A percentile compares a stretch with the other conserved stretches of the same genome.
These are phyloP conservation scores for Nemania bipapillata DNA, from an alignment of 2,329 filamentous ascomycete species.

Conservation along the genomic window DNA sequence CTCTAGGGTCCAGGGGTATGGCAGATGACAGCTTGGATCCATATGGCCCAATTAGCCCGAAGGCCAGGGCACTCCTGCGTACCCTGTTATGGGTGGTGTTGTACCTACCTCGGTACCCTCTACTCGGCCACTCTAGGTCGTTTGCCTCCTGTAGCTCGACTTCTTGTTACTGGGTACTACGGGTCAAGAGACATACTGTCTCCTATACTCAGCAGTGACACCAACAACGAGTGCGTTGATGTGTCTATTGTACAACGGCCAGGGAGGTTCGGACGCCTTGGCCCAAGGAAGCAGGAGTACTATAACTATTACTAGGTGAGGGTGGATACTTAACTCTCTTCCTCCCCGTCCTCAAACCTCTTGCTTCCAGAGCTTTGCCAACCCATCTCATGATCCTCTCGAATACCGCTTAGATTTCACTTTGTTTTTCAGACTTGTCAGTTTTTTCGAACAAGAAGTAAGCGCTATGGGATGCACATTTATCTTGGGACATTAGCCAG, in stretches of 20 bases:
- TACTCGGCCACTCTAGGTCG: not conserved
- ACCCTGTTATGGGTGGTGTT: not conserved
- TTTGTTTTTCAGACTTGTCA: not conserved
- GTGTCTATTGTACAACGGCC: constrained; percentile 2
- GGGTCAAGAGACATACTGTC: not conserved
- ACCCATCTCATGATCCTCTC: not conserved
- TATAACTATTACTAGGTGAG: not conserved
- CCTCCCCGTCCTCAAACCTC: not conserved
- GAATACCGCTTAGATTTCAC: not conserved
- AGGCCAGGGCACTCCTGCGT: not conserved
- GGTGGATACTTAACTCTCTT: constrained; percentile 14
- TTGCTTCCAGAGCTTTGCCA: not conserved
- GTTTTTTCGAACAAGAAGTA: not conserved
- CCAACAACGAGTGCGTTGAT: not conserved
- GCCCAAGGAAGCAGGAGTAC: not conserved
- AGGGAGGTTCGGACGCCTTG: constrained; percentile 2
- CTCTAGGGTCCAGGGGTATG: too few relatives aligned
- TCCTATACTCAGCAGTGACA: not conserved
- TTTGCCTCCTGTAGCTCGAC: constrained; percentile 10
- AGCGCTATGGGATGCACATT: not conserved
- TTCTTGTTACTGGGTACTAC: constrained; percentile 10
- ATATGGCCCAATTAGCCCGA: not conserved
- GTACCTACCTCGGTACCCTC: constrained; percentile 12
- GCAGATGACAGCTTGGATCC: not conserved
- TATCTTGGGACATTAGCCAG: not conserved